phyloP scores from a whole-genome alignment of 176 grass and related monocot genomes.

The Miscanthus lutarioriparius region DNA sequence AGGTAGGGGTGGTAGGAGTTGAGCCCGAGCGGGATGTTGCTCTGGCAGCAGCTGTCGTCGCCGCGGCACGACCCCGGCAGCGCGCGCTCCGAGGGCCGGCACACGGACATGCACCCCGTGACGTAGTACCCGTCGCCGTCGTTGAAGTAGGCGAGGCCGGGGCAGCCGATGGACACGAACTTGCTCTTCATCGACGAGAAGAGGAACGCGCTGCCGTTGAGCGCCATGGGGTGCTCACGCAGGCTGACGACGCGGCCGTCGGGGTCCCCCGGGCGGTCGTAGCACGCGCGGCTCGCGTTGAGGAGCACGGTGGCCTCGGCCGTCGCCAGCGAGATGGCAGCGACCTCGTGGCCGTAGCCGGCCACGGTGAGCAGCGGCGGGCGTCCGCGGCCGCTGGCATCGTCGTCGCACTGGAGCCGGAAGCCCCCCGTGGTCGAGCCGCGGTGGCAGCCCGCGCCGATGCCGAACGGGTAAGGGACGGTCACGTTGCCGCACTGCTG shows the following conservation, averaged over 20 bases:
- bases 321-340: slow-evolving; percentile 31
- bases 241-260: background rate
- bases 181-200: slow-evolving; percentile 52
- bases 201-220: slow-evolving; percentile 35
- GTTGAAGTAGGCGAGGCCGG: slow-evolving; percentile 42
- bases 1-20: background rate
- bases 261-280: slow-evolving; percentile 17
- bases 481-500: slow-evolving; percentile 55
- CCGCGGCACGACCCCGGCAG: slow-evolving; percentile 45
- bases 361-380: slow-evolving; percentile 32
- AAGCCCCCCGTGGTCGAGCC: background rate
- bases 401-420: slow-evolving; percentile 45
- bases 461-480: slow-evolving; percentile 62
- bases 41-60: slow-evolving; percentile 62
- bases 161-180: slow-evolving; percentile 57
- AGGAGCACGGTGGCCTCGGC: slow-evolving; percentile 40
- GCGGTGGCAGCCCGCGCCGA: slow-evolving; percentile 47
- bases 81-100: slow-evolving; percentile 8
- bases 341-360: slow-evolving; percentile 30
- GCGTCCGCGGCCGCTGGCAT: background rate
- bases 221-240: background rate
- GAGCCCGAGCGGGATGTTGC: slow-evolving; percentile 37
- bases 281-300: slow-evolving; percentile 44
- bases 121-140: slow-evolving; percentile 2
- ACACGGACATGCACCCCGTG: slow-evolving; percentile 57